phyloP scores from a whole-genome alignment of 1,284 basidiomycete species.

The Dichomitus squalens region DNA sequence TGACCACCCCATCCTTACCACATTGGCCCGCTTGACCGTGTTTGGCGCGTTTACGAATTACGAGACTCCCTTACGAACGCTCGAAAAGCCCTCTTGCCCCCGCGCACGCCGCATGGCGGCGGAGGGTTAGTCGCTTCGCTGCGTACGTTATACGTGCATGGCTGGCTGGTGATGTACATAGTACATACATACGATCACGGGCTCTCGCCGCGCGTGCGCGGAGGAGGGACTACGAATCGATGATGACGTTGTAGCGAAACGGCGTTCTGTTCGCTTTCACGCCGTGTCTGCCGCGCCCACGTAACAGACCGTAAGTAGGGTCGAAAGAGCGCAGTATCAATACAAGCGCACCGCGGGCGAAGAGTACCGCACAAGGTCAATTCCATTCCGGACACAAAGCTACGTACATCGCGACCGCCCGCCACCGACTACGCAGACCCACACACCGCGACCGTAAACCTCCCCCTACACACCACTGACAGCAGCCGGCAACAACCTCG shows the following conservation, averaged over 20 bases:
- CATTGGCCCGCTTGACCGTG: not conserved
- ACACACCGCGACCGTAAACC: too few species aligned
- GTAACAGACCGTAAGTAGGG: too few species aligned
- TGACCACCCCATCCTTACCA: not conserved
- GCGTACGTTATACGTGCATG: slow-evolving; percentile 15
- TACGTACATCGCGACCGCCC: too few species aligned
- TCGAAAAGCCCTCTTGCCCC: slow-evolving; percentile 16
- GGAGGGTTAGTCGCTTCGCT: slow-evolving; percentile 18
- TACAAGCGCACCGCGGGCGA: too few species aligned
- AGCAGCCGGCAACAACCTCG: too few species aligned
- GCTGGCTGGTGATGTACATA: slow-evolving; percentile 20
- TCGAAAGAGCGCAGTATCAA: too few species aligned
- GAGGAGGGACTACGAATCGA: slow-evolving; percentile 2
- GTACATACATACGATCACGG: not conserved
- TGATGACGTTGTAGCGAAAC: slow-evolving; percentile 7
- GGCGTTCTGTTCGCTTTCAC: too few species aligned
- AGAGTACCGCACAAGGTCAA: too few species aligned
- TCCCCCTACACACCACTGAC: too few species aligned
- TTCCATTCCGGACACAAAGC: too few species aligned
- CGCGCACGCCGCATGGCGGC: not conserved
- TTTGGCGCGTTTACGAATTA: not conserved
- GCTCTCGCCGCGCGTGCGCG: not conserved
- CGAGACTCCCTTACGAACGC: not conserved
- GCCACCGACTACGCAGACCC: too few species aligned
- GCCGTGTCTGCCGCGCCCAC: too few species aligned